These are phyloP conservation scores for Stygiomarasmius scandens DNA, from an alignment of 1,284 basidiomycete species.

Conservation along the genomic window DNA sequence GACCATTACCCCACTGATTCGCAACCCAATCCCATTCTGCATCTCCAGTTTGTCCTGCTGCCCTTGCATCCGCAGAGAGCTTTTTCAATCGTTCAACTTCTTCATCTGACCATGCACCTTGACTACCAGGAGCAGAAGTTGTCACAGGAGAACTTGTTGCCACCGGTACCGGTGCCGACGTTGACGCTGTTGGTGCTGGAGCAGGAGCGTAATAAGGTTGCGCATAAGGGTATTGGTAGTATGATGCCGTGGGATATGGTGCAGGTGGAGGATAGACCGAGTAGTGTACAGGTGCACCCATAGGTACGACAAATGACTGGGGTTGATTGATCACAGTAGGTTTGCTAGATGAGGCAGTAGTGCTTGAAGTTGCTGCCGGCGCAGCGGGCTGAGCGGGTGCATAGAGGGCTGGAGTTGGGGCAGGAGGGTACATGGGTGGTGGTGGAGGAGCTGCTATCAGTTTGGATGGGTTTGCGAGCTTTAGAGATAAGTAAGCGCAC, in stretches of 20 bases:
- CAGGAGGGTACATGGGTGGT: constrained; percentile 55
- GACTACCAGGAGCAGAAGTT: constrained; percentile 36
- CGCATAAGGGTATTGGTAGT: constrained; percentile 46
- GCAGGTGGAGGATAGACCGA: constrained; percentile 23
- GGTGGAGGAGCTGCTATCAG: constrained; percentile 59
- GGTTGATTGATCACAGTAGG: constrained; percentile 62
- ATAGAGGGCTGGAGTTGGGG: constrained; percentile 47
- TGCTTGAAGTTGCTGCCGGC: constrained; percentile 27
- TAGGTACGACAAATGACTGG: constrained; percentile 68
- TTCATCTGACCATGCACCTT: constrained; percentile 76
- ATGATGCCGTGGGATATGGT: constrained; percentile 51
- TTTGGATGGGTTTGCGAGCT: constrained; percentile 73
- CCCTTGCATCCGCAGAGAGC: constrained; percentile 62
- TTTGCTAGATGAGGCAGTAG: constrained; percentile 14
- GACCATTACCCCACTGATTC: constrained; percentile 66
- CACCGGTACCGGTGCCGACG: constrained; percentile 20
- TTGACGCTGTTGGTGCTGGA: constrained; percentile 15
- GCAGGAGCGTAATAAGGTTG: constrained; percentile 18
- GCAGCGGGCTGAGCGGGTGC: constrained; percentile 23
- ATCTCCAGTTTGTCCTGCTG: constrained; percentile 48
- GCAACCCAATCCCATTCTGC: constrained; percentile 79
- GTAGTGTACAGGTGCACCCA: constrained; percentile 42
- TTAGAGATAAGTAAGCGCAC: constrained; percentile 18
- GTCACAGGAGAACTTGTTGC: constrained; percentile 29
- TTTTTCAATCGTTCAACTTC: constrained; percentile 68